Evolutionary conservation across 208 protist species (phyloP), one percentile per base, ranked within the genome.

Genomic region (Wallacemonas sp.): DNA sequence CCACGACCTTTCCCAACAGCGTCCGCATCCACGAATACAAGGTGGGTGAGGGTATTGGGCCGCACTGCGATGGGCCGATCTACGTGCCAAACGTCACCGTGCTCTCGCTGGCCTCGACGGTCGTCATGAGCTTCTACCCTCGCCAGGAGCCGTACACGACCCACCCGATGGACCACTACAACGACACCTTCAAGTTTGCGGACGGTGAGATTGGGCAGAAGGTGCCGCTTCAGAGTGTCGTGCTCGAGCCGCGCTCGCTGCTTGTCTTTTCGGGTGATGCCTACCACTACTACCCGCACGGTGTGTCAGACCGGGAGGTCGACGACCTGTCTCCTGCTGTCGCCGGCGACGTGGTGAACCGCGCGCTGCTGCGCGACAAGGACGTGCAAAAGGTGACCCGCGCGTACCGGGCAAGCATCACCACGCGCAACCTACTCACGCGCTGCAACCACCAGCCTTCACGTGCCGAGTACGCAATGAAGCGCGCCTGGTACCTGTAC

Each of bases 11-110:
- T 46, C 92, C 87, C 12, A 96, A 96, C 68, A 95, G 88, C 66
- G 88, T 96, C 34, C 85, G 91, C 34, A 86, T 97, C n/a, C 91
- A 97, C 69, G 93, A 97, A 74, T 97, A 97, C 65, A 23, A 91
- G 61, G 38, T 60, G 6, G 77, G 84, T 44, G 90, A 96, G 19
- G 90, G 93, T 49, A 97, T 97, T 27, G 85, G 77, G 0, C 85
- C 88, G 1, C 93, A 97, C 79, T 88, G 81, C 56, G 93, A 97
- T 63, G 93, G 93, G 3, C 89, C 90, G 33, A 94, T 97, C 57
- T 97, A 97, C 63, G 74, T 93, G 12, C 88, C 88, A 9, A 44
- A 85, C 61, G 90, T 96, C 19, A 81, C 85, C 21, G 76, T 94
- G 23, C 70, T 96, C 36, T 95, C 88, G 19, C 73, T 93, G 19